Evolutionary conservation across 2,329 filamentous ascomycete genomes (phyloP).

Genomic region (Colletotrichum tropicale): DNA sequence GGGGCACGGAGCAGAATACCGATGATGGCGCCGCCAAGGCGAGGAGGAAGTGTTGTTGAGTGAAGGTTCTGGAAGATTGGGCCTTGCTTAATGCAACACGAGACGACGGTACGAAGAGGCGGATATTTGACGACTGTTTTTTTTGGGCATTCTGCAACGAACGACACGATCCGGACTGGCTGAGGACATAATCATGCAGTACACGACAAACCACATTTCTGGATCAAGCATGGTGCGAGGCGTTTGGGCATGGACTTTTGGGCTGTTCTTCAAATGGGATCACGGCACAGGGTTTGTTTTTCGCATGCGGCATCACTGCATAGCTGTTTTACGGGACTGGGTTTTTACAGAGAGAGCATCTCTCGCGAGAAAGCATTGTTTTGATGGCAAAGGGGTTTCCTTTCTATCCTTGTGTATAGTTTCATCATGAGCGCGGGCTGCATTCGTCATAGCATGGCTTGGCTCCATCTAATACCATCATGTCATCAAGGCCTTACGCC

Average conservation of each 20-base stretch:
- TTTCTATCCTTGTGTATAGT: not conserved
- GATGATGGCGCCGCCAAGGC: slow-evolving; percentile 21
- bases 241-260: not conserved
- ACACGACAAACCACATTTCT: not conserved
- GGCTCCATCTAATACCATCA: not conserved
- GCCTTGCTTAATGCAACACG: not conserved
- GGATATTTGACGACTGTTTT: not conserved
- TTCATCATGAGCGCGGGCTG: not conserved
- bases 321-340: not conserved
- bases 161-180: not conserved
- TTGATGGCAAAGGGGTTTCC: not conserved
- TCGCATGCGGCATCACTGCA: not conserved
- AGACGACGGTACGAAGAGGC: not conserved
- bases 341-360: not conserved
- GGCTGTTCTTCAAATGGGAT: not conserved
- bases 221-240: not conserved
- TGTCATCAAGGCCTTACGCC: not conserved
- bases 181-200: not conserved
- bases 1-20: slow-evolving; percentile 29
- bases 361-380: slow-evolving; percentile 5
- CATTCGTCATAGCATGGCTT: not conserved
- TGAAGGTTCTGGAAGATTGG: not conserved
- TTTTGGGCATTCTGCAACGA: not conserved
- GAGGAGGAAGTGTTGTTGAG: slow-evolving; percentile 31
- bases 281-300: not conserved